Conservation (phyloP, 192 early-diverging fungal species). For the Phycomyces blakesleeanus region DNA sequence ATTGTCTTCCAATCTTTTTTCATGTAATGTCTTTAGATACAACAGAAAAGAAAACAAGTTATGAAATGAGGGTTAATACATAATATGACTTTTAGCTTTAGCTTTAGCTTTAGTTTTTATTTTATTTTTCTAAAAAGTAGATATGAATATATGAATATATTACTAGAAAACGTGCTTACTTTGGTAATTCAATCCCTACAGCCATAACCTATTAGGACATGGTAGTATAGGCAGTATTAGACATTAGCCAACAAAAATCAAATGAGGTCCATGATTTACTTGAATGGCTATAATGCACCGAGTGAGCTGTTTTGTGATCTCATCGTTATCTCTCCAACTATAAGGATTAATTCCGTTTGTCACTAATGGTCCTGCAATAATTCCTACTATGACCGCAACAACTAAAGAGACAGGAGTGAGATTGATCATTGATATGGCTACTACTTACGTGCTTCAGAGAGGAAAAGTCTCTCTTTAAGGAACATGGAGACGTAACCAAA, state of each 20-base stretch:
- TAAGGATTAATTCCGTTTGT: constrained; percentile 68
- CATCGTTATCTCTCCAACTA: constrained; percentile 46
- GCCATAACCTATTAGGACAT: constrained; percentile 71
- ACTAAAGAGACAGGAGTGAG: constrained; percentile 39
- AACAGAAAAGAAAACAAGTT: too few species aligned
- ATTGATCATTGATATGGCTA: background rate
- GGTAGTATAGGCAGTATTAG: background rate
- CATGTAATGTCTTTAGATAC: constrained; percentile 30
- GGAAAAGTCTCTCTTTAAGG: constrained; percentile 66
- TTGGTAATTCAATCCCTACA: constrained; percentile 78
- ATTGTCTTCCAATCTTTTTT: constrained; percentile 63
- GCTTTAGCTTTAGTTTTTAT: too few species aligned
- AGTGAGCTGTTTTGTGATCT: constrained; percentile 66
- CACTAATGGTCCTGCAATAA: constrained; percentile 76
- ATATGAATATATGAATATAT: background rate
- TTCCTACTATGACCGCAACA: constrained; percentile 79
- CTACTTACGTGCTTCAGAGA: constrained; percentile 70
- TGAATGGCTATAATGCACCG: constrained; percentile 83
- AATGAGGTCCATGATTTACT: constrained; percentile 23
- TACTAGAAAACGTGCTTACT: constrained; percentile 39
- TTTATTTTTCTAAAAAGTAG: background rate
- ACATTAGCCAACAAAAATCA: too few species aligned
- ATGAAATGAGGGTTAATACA: too few species aligned
- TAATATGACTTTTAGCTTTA: too few species aligned
- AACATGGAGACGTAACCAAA: constrained; percentile 70